A percentile compares a stretch with the other conserved stretches of the same genome.
phyloP scores from a whole-genome alignment of 495 filamentous ascomycete species.

The Penicillium flavigenum region DNA sequence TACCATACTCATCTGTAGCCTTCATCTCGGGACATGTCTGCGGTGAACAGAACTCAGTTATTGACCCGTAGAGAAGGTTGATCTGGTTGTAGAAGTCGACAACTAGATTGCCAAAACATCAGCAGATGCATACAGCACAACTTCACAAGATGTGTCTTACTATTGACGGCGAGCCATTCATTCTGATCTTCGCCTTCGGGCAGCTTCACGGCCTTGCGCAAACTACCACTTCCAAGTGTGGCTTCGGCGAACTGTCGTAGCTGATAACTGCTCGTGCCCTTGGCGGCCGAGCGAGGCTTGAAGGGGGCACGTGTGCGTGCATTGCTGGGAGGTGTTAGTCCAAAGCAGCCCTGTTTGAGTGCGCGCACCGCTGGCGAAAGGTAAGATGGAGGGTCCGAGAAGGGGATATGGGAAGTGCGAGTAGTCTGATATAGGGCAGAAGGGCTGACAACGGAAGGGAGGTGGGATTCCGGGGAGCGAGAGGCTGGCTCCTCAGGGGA shows the following conservation, averaged over 20 bases:
- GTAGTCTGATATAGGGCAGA: conserved; percentile 33
- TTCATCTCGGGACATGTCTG: conserved; percentile 99
- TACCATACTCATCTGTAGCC: conserved; percentile 87
- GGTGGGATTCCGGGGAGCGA: conserved; percentile 17
- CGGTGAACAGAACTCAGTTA: conserved; percentile 98
- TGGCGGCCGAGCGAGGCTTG: conserved; percentile 81
- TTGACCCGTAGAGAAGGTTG: conserved; percentile 96
- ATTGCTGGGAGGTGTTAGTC: conserved; percentile 66
- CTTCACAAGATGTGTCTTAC: conserved; percentile 45
- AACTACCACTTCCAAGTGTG: conserved; percentile 88
- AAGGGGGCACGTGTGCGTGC: conserved; percentile 86
- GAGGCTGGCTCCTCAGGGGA: conserved; percentile 33
- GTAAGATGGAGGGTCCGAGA: conserved; percentile 42
- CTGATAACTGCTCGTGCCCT: conserved; percentile 93
- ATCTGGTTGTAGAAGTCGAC: conserved; percentile 99
- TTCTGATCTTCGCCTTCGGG: conserved; percentile 96
- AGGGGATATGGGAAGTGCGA: conserved; percentile 33
- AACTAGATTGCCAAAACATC: conserved; percentile 53
- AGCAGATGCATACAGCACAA: conserved; percentile 2
- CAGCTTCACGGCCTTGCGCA: conserved; percentile 93
- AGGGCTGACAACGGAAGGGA: conserved; percentile 25
- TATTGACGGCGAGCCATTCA: conserved; percentile 96
- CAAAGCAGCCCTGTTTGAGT: conserved; percentile 37
- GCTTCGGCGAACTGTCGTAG: conserved; percentile 97
- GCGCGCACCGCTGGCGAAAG: conserved; percentile 44